These are phyloP conservation scores for Spathaspora girioi DNA, from an alignment of 805 yeast species.

Conservation along the genomic window DNA sequence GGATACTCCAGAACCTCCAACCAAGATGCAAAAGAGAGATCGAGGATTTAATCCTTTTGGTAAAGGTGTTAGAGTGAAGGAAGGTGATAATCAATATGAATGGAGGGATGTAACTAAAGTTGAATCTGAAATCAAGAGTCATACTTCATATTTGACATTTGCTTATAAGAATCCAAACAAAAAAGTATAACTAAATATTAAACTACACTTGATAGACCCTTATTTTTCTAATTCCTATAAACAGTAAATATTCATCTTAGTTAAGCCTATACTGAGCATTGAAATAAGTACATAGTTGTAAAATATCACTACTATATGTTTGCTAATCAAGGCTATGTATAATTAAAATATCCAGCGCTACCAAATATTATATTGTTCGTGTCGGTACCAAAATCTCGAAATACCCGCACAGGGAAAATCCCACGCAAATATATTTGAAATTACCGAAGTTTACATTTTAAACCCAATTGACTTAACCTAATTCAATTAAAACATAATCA, in stretches of 20 bases:
- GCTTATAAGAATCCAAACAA: constrained; percentile 45
- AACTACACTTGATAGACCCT: no score
- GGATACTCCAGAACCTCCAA: constrained; percentile 13
- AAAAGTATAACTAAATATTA: not conserved
- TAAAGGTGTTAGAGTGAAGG: constrained; percentile 75
- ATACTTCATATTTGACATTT: constrained; percentile 90
- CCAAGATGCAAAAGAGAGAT: constrained; percentile 34
- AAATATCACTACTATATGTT: no score
- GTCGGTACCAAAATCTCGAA: not conserved
- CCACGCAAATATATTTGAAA: not conserved
- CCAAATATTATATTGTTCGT: not conserved
- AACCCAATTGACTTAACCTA: not conserved
- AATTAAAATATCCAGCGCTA: not conserved
- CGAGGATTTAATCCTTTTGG: constrained; percentile 89
- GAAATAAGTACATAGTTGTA: not conserved
- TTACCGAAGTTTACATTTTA: not conserved
- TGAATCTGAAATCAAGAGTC: constrained; percentile 86
- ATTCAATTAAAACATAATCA: not conserved
- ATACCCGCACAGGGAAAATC: not conserved
- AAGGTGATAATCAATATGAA: constrained; percentile 75
- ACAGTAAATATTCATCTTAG: constrained; percentile 13
- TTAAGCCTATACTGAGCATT: not conserved
- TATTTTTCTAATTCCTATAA: no score
- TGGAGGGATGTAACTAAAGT: constrained; percentile 86
- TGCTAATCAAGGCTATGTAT: no score